A percentile compares a stretch with the other conserved stretches of the same genome.
phyloP scores from a whole-genome alignment of 2,329 filamentous ascomycete species.

The Cucurbitaria berberidis region DNA sequence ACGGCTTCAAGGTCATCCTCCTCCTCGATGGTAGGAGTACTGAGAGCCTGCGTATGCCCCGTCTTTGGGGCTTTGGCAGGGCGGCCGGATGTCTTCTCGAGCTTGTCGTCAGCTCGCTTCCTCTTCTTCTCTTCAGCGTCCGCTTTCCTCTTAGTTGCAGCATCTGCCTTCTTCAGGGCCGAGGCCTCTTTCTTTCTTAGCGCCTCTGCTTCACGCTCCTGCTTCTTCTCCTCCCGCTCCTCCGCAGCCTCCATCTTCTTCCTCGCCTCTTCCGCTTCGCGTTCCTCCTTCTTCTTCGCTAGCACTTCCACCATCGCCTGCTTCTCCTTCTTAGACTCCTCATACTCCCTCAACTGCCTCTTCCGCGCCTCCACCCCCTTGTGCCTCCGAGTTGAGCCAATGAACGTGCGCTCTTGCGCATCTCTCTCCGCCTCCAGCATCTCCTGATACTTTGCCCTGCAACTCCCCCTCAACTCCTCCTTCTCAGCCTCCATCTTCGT shows the following conservation, averaged over 20 bases:
- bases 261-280: too few relatives aligned
- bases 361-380: neutral
- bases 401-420: neutral
- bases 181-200: neutral
- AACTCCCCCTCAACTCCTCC: neutral
- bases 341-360: neutral
- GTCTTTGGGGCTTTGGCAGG: too few relatives aligned
- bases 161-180: too few relatives aligned
- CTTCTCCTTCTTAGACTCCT: neutral
- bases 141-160: too few relatives aligned
- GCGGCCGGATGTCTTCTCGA: neutral
- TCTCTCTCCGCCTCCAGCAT: neutral
- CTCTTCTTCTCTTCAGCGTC: neutral
- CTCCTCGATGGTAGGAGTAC: too few relatives aligned
- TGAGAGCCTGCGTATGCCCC: too few relatives aligned
- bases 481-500: neutral
- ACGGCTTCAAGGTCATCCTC: neutral
- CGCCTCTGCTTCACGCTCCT: neutral
- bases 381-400: neutral
- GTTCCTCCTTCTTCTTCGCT: neutral
- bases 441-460: neutral
- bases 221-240: too few relatives aligned
- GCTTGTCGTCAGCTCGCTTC: neutral
- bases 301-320: neutral
- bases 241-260: too few relatives aligned